A percentile compares a stretch with the other conserved stretches of the same genome.
Conservation (phyloP, 140 eudicot genomes). For the Flaveria floridana region DNA sequence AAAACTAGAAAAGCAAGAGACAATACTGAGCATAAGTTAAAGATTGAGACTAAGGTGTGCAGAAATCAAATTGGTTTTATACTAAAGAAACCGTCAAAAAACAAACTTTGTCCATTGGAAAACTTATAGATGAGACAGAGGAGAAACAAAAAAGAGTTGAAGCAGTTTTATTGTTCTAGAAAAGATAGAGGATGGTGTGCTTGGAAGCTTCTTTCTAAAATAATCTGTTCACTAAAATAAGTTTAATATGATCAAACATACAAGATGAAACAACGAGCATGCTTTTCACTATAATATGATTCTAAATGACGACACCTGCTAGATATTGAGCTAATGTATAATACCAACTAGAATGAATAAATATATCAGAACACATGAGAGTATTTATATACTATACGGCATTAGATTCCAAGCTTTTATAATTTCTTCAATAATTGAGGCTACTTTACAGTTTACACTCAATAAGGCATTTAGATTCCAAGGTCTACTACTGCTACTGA, state of each 20-base stretch:
- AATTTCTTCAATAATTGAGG: not conserved
- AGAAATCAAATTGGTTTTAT: constrained; percentile 9
- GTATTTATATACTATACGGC: not conserved
- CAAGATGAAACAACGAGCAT: not conserved
- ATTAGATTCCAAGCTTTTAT: not conserved
- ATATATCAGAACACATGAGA: not conserved
- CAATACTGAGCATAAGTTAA: constrained; percentile 1
- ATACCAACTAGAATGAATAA: not conserved
- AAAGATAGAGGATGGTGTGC: not conserved
- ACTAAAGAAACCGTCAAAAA: not conserved
- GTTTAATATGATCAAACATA: not conserved
- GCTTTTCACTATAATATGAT: not conserved
- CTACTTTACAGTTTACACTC: not conserved
- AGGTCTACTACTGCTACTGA: not conserved
- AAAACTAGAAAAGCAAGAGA: constrained; percentile 8
- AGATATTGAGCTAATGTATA: not conserved
- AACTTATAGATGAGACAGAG: not conserved
- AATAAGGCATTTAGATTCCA: constrained; percentile 5
- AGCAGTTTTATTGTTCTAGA: not conserved
- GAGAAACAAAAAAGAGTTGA: not conserved
- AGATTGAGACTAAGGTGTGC: not conserved
- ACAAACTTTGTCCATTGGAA: not conserved
- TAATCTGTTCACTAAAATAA: not conserved
- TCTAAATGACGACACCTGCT: not conserved
- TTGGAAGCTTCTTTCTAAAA: not conserved